Evolutionary conservation across 306 rosid genomes (phyloP), one percentile per base, ranked within the genome.

Genomic region (Glycyrrhiza uralensis): DNA sequence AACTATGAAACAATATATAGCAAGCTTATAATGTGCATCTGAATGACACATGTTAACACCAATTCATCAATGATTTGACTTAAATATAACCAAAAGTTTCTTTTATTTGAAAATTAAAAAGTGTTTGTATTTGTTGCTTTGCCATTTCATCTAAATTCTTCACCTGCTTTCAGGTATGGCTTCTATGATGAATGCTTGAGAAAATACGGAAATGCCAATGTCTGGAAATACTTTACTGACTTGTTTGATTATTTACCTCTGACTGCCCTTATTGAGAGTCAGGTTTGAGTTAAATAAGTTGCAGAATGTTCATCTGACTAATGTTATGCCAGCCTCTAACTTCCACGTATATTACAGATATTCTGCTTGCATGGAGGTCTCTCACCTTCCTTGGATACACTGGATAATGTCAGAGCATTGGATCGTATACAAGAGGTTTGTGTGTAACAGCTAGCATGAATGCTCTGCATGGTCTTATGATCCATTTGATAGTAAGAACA

Each of bases 361-460:
- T 93, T 93, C 89, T 93, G 98, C 80, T 90, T 93, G 89, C 98
- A 93, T 66, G 98, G 98, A 69, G 98, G 98, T 59, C 97, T 93
- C 71, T 93, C 98, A 57, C 98, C 98, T 64, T 93, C 98, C 35
- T 82, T 93, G 90, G 98, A 93, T 81, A 93, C 98, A 2, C 81
- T 93, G 80, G 97, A 93, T 84, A 93, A 93, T 69, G 87, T 93
- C 44, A 87, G 98, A 56, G 88, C 98, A 23, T 79, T 93, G 86
- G 98, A 93, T 72, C 98, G 98, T 45, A 87, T 90, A 76, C 98
- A 93, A 58, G 98, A 93, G 97, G 98, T 90, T 61, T 41, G 81
- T 71, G 42, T 56, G 55, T 30, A 72, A 54, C 60, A 18, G 33
- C 55, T 72, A 15, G 66, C 29, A 52, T 18, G 65, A 76, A 64